These are phyloP conservation scores for Spiraea crenata DNA, from an alignment of 331 rosid genomes.

Conservation along the genomic window DNA sequence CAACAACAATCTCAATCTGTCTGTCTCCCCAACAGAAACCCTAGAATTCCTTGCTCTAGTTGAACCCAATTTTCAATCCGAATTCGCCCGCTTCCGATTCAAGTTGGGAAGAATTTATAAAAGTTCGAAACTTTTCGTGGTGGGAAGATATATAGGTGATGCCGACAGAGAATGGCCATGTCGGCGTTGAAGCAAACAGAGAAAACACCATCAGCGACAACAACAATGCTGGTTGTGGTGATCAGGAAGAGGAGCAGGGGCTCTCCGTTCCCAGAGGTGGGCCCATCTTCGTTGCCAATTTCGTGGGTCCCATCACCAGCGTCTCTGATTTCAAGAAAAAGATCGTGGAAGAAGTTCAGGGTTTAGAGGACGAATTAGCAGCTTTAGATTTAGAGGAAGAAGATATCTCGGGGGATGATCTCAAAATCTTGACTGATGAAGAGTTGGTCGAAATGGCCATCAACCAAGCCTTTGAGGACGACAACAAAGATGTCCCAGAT, in stretches of 20 bases:
- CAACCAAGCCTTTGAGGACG: slow-evolving; percentile 44
- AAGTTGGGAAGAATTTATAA: not conserved
- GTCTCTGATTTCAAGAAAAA: slow-evolving; percentile 47
- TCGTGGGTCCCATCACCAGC: slow-evolving; percentile 54
- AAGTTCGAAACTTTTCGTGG: not conserved
- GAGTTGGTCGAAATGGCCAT: slow-evolving; percentile 81
- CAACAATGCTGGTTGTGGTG: not conserved
- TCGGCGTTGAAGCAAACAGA: not conserved
- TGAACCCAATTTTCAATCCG: not conserved
- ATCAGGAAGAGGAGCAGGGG: slow-evolving; percentile 13
- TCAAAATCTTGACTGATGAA: slow-evolving; percentile 63
- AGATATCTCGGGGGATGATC: slow-evolving; percentile 47
- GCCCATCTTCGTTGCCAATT: slow-evolving; percentile 63
- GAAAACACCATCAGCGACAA: not conserved
- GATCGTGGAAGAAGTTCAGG: slow-evolving; percentile 59
- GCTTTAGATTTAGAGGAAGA: too few relatives aligned
- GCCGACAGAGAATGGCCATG: slow-evolving; percentile 7
- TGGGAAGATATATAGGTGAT: not conserved
- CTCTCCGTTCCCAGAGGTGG: slow-evolving; percentile 69
- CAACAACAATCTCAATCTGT: too few relatives aligned
- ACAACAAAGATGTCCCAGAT: slow-evolving; percentile 13
- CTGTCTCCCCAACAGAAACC: not conserved
- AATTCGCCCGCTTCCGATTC: not conserved
- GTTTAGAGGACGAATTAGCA: not conserved
- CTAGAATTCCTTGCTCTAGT: not conserved